Conservation (phyloP, 371 early-diverging fungal genomes). For the Lichtheimia ornata region DNA sequence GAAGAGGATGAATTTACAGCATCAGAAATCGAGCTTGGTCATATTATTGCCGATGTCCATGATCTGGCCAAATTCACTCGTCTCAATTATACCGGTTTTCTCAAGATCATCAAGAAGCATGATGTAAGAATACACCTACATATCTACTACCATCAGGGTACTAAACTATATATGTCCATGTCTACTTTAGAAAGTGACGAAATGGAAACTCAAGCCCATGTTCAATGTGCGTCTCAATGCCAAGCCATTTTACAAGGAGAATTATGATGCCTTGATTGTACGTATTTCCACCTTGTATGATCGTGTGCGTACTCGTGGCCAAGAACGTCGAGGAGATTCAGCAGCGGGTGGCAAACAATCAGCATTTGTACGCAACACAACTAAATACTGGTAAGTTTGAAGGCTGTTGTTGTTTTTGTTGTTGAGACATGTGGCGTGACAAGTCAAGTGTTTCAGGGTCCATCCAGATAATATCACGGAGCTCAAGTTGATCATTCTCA, state of each 20-base stretch:
- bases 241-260: conserved; percentile 90
- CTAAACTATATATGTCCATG: neutral
- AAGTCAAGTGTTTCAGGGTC: conserved; percentile 63
- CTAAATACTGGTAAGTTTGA: conserved; percentile 86
- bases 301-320: conserved; percentile 82
- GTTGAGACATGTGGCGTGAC: neutral
- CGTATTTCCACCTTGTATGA: conserved; percentile 92
- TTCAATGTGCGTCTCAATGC: conserved; percentile 87
- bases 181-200: conserved; percentile 75
- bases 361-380: conserved; percentile 86
- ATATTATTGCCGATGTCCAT: conserved; percentile 89
- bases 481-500: conserved; percentile 91
- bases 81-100: conserved; percentile 95
- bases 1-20: conserved; percentile 65
- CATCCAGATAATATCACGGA: conserved; percentile 98
- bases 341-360: conserved; percentile 57
- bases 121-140: conserved; percentile 62
- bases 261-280: conserved; percentile 88
- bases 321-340: conserved; percentile 60
- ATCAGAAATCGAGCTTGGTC: conserved; percentile 81
- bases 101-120: conserved; percentile 98
- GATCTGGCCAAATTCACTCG: conserved; percentile 94
- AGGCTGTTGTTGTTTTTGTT: no score
- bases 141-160: neutral
- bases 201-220: conserved; percentile 84